phyloP scores from a whole-genome alignment of 305 asterid species.

The Euphrasia arctica region DNA sequence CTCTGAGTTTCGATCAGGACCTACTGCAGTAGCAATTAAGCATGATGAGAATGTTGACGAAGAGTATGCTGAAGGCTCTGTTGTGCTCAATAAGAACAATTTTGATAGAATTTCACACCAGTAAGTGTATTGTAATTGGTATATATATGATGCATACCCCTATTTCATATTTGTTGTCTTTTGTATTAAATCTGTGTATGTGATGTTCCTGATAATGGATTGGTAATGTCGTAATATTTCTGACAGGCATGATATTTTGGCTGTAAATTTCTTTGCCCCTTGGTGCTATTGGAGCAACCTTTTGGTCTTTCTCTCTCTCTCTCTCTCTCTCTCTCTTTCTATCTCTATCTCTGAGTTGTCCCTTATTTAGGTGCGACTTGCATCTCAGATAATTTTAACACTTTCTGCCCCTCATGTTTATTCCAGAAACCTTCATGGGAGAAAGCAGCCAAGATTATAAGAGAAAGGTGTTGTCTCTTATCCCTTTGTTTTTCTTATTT shows the following conservation, averaged over 20 bases:
- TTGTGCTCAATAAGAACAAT: conserved; percentile 52
- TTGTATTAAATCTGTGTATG: conserved; percentile 15
- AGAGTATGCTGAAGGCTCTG: conserved; percentile 90
- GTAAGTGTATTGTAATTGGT: conserved; percentile 49
- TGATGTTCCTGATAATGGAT: conserved; percentile 22
- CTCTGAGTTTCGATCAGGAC: conserved; percentile 72
- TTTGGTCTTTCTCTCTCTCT: conserved; percentile 52
- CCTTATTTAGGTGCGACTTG: conserved; percentile 13
- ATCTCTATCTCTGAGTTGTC: neutral
- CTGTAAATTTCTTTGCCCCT: conserved; percentile 93
- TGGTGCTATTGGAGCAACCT: conserved; percentile 98
- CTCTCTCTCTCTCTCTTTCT: conserved; percentile 22
- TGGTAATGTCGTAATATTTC: conserved; percentile 26
- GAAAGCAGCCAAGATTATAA: conserved; percentile 90
- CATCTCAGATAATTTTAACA: conserved; percentile 16
- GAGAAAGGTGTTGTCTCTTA: conserved; percentile 62
- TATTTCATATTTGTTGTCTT: conserved; percentile 21
- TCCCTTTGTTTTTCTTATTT: conserved; percentile 21
- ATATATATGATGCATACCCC: conserved; percentile 13
- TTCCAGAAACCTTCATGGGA: conserved; percentile 99
- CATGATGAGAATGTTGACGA: conserved; percentile 83
- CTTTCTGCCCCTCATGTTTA: conserved; percentile 23
- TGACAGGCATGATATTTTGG: conserved; percentile 75
- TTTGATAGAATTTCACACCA: conserved; percentile 81
- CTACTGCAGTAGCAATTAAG: conserved; percentile 46